Conservation (phyloP, 2,329 filamentous ascomycete species). For the Epichloe coenophiala region DNA sequence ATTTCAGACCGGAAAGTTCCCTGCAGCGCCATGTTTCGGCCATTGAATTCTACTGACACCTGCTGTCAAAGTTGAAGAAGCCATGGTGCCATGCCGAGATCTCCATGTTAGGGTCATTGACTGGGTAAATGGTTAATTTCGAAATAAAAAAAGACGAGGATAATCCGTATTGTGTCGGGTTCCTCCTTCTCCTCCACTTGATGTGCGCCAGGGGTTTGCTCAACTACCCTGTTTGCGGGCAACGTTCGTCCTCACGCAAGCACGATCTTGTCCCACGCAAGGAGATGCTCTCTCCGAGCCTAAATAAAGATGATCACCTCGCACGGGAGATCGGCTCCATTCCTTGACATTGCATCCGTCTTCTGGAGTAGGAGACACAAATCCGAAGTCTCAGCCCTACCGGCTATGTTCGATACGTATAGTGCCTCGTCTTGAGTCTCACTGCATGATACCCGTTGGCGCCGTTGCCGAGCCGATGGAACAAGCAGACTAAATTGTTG, state of each 20-base stretch:
- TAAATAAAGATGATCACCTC: constrained; percentile 6
- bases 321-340: constrained; percentile 5
- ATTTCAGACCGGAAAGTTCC: not conserved
- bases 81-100: too few species aligned
- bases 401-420: constrained; percentile 3
- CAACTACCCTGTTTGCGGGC: not conserved
- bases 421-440: constrained; percentile 7
- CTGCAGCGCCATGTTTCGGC: not conserved
- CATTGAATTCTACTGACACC: not conserved
- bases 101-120: too few species aligned
- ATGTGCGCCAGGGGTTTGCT: not conserved
- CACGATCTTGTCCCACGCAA: constrained; percentile 6
- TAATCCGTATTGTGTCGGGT: not conserved
- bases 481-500: not conserved
- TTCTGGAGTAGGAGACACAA: constrained; percentile 1
- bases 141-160: too few species aligned
- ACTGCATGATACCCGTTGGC: constrained; percentile 6
- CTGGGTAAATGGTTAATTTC: too few species aligned
- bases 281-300: not conserved
- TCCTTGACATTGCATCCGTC: not conserved
- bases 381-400: constrained; percentile 8
- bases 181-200: not conserved
- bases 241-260: constrained; percentile 1
- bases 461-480: constrained; percentile 3
- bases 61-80: not conserved